Evolutionary conservation across 306 rosid species (phyloP), one percentile per base, ranked within the genome.

Genomic region (Dryas alaskensis): DNA sequence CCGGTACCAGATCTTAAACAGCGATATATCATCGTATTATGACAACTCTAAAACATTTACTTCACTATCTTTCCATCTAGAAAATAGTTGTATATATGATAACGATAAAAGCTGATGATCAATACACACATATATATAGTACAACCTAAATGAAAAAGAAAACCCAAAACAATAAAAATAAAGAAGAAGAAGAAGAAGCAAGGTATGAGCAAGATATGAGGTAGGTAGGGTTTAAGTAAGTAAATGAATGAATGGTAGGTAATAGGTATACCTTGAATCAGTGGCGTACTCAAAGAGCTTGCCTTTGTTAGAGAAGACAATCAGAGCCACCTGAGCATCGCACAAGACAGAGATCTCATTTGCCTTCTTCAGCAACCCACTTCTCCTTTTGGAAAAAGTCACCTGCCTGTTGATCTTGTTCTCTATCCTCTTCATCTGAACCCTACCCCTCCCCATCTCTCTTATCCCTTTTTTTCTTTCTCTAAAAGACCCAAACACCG

Each of bases 331-430:
- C 72, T 93, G 97, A 82, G 98, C 98, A 81, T 93, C 98, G 37
- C 98, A 93, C 9, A 93, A 86, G 46, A 93, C 98, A 73, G 98
- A 93, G 89, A 93, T 89, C 84, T 93, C 98, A 74, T 90, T 90
- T 8, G 98, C 96, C 78, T 93, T 93, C 89, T 93, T 93, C 52
- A 86, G 75, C 71, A 93, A 76, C 10, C 96, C 98, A 77, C 55
- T 80, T 85, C 92, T 90, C 61, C 98, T 88, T 89, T 93, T 93
- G 10, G 98, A 90, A 84, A 92, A 92, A 16, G 96, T 92, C 2
- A 92, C 98, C 72, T 90, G 92, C 27, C 95, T 75, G 70, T 93
- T 93, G 86, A 93, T 90, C 90, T 90, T 91, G 86, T 93, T 93
- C 80, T 93, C 98, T 81, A 90, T 93, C 65, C 90, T 68, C 81